These are phyloP conservation scores for Pythium pectinolyticum DNA, from an alignment of 352 stramenopile species.

Conservation along the genomic window DNA sequence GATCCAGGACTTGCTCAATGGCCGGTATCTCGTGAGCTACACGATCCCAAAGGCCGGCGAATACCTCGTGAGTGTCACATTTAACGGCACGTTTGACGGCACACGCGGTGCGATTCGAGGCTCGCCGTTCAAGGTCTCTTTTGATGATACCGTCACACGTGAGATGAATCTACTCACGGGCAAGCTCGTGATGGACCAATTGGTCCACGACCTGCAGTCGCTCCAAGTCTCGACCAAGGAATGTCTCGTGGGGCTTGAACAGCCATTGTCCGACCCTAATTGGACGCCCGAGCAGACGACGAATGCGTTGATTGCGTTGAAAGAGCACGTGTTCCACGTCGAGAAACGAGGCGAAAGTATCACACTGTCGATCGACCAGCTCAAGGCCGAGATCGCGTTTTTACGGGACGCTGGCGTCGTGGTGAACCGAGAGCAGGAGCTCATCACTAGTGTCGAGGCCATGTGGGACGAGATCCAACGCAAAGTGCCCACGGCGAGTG, in stretches of 20 bases:
- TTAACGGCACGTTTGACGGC: slow-evolving; percentile 92
- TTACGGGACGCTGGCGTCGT: slow-evolving; percentile 59
- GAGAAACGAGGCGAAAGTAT: slow-evolving; percentile 74
- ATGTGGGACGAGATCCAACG: slow-evolving; percentile 65
- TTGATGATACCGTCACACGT: slow-evolving; percentile 74
- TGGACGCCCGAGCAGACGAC: slow-evolving; percentile 68
- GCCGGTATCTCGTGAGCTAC: slow-evolving; percentile 94
- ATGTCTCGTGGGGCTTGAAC: slow-evolving; percentile 72
- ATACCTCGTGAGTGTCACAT: slow-evolving; percentile 89
- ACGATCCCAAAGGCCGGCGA: slow-evolving; percentile 75
- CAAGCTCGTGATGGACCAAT: slow-evolving; percentile 74
- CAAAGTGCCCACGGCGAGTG: slow-evolving; percentile 64
- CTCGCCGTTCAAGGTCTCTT: slow-evolving; percentile 87
- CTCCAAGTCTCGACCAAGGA: slow-evolving; percentile 64
- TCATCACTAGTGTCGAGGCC: slow-evolving; percentile 48
- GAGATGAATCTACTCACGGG: slow-evolving; percentile 84
- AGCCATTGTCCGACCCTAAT: slow-evolving; percentile 53
- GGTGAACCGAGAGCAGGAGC: slow-evolving; percentile 56
- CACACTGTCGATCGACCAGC: slow-evolving; percentile 59
- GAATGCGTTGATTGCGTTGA: slow-evolving; percentile 63
- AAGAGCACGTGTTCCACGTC: slow-evolving; percentile 78
- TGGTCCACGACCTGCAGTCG: slow-evolving; percentile 61
- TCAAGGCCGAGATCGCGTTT: slow-evolving; percentile 65
- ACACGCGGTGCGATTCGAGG: slow-evolving; percentile 83
- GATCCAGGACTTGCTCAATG: slow-evolving; percentile 89